Evolutionary conservation across 2,329 filamentous ascomycete genomes (phyloP), one percentile per base, ranked within the genome.

Genomic region (Amylocarpus encephaloides): DNA sequence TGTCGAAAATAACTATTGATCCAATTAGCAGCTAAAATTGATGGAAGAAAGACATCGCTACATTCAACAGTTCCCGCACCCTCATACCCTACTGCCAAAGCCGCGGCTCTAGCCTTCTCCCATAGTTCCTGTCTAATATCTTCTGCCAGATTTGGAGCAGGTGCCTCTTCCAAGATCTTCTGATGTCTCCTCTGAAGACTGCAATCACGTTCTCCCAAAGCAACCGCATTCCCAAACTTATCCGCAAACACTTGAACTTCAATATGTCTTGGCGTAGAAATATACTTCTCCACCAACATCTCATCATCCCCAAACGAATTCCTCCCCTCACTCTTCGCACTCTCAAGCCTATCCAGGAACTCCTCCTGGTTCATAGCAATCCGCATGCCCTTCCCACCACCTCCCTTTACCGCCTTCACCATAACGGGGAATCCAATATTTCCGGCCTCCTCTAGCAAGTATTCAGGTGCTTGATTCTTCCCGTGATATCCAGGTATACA

Each of bases 401-500:
- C 88, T 6, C 86, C 86, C 52, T 80, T 80, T 11, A 88, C 86
- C 55, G 86, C 88, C 73, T 95, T 95, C 46, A 89, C 73, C 62
- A 90, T 76, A 6, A 90, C 84, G 11, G 83, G 83, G 58, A 83
- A 86, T 26, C 73, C 74, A 58, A 86, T 73, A 57, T 86, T 81
- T 60, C 79, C 79, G 6, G 93, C 92, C 66, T 92, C 82, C 9
- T 74, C 71, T 49, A 88, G 66, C 22, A 85, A 67, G 58, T 79
- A 69, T 49, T 71, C 67, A 42, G 78, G 74, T 43, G 85, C 81
- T 71, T 98, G 93, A 46, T 95, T 88, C 1, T 76, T 63, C 15
- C 93, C 93, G 66, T 97, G 93, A 64, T 98, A 98, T 0, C 93
- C 93, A 0, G 93, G 93, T 43, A 98, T 93, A 63, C 93, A 97